These are phyloP conservation scores for Pisolithus sp. DNA, from an alignment of 768 basidiomycete species.

Conservation along the genomic window DNA sequence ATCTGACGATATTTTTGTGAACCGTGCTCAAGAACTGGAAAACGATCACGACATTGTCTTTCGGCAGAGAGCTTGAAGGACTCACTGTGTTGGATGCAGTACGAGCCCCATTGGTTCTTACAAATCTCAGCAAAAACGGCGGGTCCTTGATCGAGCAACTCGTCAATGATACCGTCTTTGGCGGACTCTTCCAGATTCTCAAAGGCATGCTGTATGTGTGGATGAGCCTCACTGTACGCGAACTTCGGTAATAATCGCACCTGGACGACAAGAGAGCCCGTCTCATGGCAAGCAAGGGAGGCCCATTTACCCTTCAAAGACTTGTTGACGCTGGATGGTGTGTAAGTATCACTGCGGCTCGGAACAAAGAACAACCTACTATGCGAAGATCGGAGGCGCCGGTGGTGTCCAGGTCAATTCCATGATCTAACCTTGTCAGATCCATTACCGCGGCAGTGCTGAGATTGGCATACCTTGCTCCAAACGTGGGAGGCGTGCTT, in stretches of 20 bases:
- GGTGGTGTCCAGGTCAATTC: constrained; percentile 83
- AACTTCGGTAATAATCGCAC: constrained; percentile 29
- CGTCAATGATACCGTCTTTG: constrained; percentile 80
- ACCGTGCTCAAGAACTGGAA: constrained; percentile 76
- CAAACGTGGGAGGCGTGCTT: constrained; percentile 91
- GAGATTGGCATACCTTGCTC: constrained; percentile 58
- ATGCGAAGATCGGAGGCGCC: constrained; percentile 83
- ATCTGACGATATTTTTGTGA: constrained; percentile 67
- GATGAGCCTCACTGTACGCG: constrained; percentile 7
- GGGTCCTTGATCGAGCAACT: constrained; percentile 69
- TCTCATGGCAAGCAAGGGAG: constrained; percentile 83
- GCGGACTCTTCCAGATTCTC: constrained; percentile 80
- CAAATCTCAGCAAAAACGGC: constrained; percentile 67
- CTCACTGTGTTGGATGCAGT: constrained; percentile 82
- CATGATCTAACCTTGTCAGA: constrained; percentile 58
- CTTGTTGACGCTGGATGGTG: constrained; percentile 63
- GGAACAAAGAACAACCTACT: constrained; percentile 40
- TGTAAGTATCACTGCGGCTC: neutral
- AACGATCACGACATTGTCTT: neutral
- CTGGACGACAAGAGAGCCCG: constrained; percentile 83
- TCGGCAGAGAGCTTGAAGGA: constrained; percentile 5
- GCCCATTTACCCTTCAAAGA: constrained; percentile 88
- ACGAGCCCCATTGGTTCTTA: constrained; percentile 87
- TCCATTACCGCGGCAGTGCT: constrained; percentile 4
- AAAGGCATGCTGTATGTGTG: constrained; percentile 58